These are phyloP conservation scores for Leccinum sublutescens DNA, from an alignment of 768 basidiomycete species.

Conservation along the genomic window DNA sequence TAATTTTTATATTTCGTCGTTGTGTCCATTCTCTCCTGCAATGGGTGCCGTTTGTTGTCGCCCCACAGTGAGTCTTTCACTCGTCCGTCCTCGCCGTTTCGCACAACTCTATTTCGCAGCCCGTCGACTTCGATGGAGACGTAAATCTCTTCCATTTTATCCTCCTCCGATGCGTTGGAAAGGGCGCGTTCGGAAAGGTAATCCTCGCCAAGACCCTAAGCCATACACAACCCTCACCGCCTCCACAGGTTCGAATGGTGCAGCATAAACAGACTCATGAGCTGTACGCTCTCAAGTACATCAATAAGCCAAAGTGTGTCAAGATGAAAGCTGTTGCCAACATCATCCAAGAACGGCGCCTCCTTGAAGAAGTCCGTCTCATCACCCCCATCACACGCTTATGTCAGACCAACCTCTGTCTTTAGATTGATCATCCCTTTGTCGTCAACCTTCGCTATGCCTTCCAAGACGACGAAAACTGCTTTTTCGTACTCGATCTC, in stretches of 20 bases:
- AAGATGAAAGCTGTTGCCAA: conserved; percentile 99
- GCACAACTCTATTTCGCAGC: conserved; percentile 42
- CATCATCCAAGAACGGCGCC: conserved; percentile 91
- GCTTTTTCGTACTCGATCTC: conserved; percentile 96
- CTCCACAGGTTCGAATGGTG: conserved; percentile 90
- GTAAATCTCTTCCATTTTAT: conserved; percentile 97
- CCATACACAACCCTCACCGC: conserved; percentile 5
- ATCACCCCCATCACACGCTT: not conserved
- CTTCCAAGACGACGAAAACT: conserved; percentile 98
- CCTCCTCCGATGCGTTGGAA: conserved; percentile 93
- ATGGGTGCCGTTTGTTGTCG: conserved; percentile 87
- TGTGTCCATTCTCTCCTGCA: not conserved
- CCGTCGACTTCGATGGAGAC: conserved; percentile 93
- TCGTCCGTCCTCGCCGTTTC: not conserved
- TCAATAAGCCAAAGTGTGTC: conserved; percentile 96
- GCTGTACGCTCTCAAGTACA: conserved; percentile 97
- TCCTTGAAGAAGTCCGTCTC: conserved; percentile 84
- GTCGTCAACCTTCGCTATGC: conserved; percentile 95
- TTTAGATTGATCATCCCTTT: conserved; percentile 92
- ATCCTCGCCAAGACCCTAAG: not conserved
- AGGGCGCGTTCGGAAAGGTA: conserved; percentile 98
- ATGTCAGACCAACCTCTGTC: not conserved
- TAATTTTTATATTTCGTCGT: not conserved
- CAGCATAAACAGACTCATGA: conserved; percentile 99
- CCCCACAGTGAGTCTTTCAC: conserved; percentile 54